These are phyloP conservation scores for Penicillium oxalicum DNA, from an alignment of 2,329 filamentous ascomycete species.

Conservation along the genomic window DNA sequence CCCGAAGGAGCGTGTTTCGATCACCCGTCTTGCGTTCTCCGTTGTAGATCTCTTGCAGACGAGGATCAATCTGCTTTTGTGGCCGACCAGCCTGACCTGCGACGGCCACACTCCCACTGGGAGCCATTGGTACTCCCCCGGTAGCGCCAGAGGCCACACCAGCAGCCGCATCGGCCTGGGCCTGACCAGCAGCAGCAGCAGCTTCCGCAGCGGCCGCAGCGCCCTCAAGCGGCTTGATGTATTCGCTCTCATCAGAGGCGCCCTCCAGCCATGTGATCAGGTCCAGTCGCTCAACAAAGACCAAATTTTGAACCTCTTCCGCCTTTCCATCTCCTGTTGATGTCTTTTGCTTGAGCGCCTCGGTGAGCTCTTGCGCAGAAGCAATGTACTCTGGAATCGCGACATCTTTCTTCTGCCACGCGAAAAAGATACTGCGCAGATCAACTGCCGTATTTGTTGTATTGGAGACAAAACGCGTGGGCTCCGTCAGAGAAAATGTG, in stretches of 20 bases:
- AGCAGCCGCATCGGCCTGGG: constrained; percentile 41
- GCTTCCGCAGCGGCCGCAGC: constrained; percentile 44
- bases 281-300: constrained; percentile 86
- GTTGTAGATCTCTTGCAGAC: constrained; percentile 81
- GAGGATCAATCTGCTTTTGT: constrained; percentile 69
- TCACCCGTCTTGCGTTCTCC: constrained; percentile 89
- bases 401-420: constrained; percentile 88
- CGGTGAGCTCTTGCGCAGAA: constrained; percentile 72
- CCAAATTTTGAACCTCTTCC: constrained; percentile 75
- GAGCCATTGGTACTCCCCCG: constrained; percentile 37
- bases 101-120: constrained; percentile 38
- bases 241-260: constrained; percentile 83
- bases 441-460: constrained; percentile 64
- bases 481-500: constrained; percentile 61
- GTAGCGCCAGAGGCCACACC: constrained; percentile 48
- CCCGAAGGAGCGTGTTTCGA: constrained; percentile 78
- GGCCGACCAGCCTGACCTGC: constrained; percentile 39
- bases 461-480: constrained; percentile 82
- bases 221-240: constrained; percentile 76
- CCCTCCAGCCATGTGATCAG: constrained; percentile 91
- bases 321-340: constrained; percentile 23
- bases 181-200: constrained; percentile 38
- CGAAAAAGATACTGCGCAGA: constrained; percentile 91
- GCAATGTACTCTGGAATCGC: constrained; percentile 88
- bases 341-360: constrained; percentile 53